phyloP scores from a whole-genome alignment of 1,284 basidiomycete genomes.

The Singerocomus inundabilis region DNA sequence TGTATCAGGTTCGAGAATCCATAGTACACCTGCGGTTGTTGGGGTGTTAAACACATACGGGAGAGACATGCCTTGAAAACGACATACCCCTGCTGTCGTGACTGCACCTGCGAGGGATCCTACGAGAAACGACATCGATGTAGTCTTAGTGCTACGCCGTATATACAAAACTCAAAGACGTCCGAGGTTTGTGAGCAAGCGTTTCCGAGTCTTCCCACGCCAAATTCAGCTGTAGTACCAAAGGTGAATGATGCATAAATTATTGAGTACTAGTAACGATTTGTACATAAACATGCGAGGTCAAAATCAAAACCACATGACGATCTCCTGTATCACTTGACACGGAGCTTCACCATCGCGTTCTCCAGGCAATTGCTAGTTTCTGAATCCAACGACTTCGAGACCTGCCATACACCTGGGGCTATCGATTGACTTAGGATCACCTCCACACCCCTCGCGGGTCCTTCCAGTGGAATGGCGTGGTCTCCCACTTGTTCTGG shows the following conservation, averaged over 20 bases:
- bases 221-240: slow-evolving; percentile 5
- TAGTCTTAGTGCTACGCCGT: neutral
- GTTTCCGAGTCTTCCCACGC: slow-evolving; percentile 9
- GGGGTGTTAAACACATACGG: neutral
- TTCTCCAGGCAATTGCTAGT: slow-evolving; percentile 18
- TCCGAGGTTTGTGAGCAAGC: too few species aligned
- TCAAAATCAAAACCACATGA: neutral
- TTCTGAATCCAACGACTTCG: slow-evolving; percentile 15
- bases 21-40: slow-evolving; percentile 49
- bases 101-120: slow-evolving; percentile 59
- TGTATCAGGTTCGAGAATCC: slow-evolving; percentile 60
- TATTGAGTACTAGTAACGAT: slow-evolving; percentile 6
- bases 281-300: slow-evolving; percentile 10
- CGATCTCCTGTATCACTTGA: slow-evolving; percentile 13
- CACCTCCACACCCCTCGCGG: slow-evolving; percentile 22
- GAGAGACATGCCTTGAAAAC: neutral
- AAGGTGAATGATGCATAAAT: slow-evolving; percentile 2
- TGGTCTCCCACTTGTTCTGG: slow-evolving; percentile 26
- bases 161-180: too few species aligned
- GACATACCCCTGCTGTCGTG: slow-evolving; percentile 53
- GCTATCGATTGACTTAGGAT: slow-evolving; percentile 17
- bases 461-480: slow-evolving; percentile 26
- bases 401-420: slow-evolving; percentile 23
- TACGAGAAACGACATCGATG: slow-evolving; percentile 46
- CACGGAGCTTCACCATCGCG: slow-evolving; percentile 29